Evolutionary conservation across 164 flowering plant genomes (phyloP).

Genomic region (Annona cherimola): DNA sequence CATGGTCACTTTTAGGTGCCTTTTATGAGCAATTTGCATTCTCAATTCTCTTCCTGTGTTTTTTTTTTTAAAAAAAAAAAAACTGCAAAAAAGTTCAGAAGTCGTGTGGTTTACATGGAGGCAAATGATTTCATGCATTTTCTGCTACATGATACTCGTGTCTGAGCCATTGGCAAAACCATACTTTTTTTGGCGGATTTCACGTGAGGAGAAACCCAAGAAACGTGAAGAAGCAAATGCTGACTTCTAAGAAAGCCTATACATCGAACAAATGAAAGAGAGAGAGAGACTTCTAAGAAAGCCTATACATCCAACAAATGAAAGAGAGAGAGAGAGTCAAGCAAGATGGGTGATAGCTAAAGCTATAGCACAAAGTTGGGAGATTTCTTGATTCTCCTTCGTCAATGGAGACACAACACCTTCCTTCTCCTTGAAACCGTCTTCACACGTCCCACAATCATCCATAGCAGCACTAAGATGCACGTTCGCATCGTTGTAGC

Average conservation of each 20-base stretch:
- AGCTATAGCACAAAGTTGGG: constrained; percentile 37
- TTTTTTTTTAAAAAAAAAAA: no score
- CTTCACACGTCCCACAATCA: constrained; percentile 28
- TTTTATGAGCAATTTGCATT: not conserved
- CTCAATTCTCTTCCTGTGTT: no score
- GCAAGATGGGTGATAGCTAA: constrained; percentile 23
- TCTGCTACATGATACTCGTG: no score
- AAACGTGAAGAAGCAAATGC: not conserved
- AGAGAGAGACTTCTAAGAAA: not conserved
- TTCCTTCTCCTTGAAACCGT: constrained; percentile 24
- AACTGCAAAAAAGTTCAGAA: no score
- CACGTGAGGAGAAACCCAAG: not conserved
- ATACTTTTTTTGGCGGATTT: not conserved
- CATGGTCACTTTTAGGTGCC: not conserved
- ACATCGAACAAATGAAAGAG: not conserved
- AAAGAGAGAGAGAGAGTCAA: not conserved
- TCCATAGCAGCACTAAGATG: constrained; percentile 35
- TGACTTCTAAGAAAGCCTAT: no score
- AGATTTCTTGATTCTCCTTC: constrained; percentile 26
- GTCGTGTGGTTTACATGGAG: no score
- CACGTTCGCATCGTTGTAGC: constrained; percentile 13
- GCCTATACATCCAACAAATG: not conserved
- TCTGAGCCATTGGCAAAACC: no score
- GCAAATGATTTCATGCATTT: no score
- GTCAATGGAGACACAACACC: constrained; percentile 29